Percentiles rank a stretch among this genome's conserved stretches.
Evolutionary conservation across 2,329 filamentous ascomycete genomes (phyloP).

Genomic region (Neurospora sp.): DNA sequence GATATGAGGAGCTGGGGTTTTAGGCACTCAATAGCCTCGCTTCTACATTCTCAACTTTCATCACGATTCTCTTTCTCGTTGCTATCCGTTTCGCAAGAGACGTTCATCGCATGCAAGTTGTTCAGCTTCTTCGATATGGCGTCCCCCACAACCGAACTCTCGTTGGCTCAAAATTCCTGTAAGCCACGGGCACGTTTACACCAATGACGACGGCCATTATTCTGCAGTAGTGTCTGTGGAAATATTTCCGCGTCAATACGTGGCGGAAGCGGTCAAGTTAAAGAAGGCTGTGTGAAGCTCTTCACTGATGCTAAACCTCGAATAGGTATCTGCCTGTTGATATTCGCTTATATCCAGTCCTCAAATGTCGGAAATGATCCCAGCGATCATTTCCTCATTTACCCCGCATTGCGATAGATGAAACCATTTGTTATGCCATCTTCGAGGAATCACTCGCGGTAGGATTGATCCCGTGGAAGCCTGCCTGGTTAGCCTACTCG

Average conservation of each 20-base stretch:
- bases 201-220: background rate
- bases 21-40: background rate
- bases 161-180: background rate
- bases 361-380: background rate
- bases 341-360: background rate
- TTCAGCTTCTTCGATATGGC: background rate
- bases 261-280: background rate
- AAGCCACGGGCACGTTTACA: background rate
- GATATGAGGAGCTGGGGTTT: background rate
- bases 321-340: background rate
- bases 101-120: background rate
- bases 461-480: background rate
- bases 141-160: background rate
- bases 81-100: background rate
- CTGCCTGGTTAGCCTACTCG: background rate
- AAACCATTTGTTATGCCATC: background rate
- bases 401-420: background rate
- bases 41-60: background rate
- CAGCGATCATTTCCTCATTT: background rate
- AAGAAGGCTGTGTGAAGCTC: background rate
- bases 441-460: background rate
- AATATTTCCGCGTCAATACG: background rate
- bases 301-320: background rate
- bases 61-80: background rate
- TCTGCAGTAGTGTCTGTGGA: background rate